These are phyloP conservation scores for Cryphonectria radicalis DNA, from an alignment of 2,329 filamentous ascomycete species.

Conservation along the genomic window DNA sequence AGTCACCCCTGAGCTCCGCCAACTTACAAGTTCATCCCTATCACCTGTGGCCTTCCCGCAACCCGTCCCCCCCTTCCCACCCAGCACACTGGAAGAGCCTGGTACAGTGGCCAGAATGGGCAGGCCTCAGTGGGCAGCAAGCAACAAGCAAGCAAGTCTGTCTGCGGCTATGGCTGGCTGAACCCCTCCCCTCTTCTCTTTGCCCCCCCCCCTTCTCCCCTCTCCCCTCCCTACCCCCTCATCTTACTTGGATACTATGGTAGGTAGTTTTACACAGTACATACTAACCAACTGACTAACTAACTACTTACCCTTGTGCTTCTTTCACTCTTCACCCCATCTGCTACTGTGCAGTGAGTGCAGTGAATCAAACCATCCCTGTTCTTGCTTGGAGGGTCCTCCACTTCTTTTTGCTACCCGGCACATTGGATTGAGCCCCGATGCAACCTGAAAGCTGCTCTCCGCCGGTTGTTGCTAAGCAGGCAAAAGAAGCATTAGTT, in stretches of 20 bases:
- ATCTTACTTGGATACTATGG: neutral
- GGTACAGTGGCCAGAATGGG: neutral
- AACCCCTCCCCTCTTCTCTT: neutral
- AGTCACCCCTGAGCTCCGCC: neutral
- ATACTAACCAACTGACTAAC: neutral
- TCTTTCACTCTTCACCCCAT: neutral
- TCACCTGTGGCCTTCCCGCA: neutral
- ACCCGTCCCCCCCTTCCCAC: neutral
- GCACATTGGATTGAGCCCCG: conserved; percentile 25
- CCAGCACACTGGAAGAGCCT: neutral
- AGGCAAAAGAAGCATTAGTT: conserved; percentile 17
- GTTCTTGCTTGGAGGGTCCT: conserved; percentile 8
- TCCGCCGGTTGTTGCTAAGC: conserved; percentile 16
- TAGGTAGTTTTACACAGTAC: neutral
- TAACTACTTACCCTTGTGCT: neutral
- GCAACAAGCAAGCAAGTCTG: neutral
- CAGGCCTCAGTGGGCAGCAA: neutral
- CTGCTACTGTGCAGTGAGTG: neutral
- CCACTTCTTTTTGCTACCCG: conserved; percentile 16
- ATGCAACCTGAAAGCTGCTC: conserved; percentile 17
- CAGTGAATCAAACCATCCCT: conserved; percentile 11
- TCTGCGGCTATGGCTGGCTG: neutral
- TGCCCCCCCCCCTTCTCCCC: no score
- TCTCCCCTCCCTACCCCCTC: no score
- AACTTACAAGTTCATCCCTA: neutral